These are phyloP conservation scores for Taiozyma sp. DNA, from an alignment of 1,139 yeast species.

Conservation along the genomic window DNA sequence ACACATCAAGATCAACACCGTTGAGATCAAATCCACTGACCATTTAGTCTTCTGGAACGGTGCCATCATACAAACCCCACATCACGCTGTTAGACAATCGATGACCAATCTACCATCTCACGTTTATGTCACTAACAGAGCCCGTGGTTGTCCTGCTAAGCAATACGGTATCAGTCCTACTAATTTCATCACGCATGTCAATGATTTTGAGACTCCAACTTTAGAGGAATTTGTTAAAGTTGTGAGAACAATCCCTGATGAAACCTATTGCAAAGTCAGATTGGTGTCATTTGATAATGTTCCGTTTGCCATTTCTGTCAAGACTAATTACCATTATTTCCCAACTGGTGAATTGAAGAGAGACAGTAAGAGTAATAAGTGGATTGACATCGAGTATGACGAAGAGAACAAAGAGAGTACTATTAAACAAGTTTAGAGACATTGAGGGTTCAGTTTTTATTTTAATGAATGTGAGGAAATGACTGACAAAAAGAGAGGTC, in stretches of 20 bases:
- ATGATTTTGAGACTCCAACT: constrained; percentile 69
- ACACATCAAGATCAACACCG: constrained; percentile 58
- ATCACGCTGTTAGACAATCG: constrained; percentile 71
- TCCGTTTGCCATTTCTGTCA: constrained; percentile 80
- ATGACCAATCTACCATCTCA: constrained; percentile 76
- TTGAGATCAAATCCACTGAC: constrained; percentile 52
- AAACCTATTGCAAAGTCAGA: constrained; percentile 76
- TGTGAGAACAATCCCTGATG: constrained; percentile 66
- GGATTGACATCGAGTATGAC: constrained; percentile 40
- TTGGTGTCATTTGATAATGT: constrained; percentile 81
- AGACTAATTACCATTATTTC: constrained; percentile 88
- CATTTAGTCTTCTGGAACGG: constrained; percentile 82
- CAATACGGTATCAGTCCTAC: constrained; percentile 80
- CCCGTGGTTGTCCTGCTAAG: constrained; percentile 80
- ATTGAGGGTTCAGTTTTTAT: neutral
- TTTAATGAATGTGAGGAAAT: neutral
- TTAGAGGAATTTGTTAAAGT: constrained; percentile 60
- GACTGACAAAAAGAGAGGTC: neutral
- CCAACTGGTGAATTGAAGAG: constrained; percentile 70
- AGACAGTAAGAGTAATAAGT: constrained; percentile 37
- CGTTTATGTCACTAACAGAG: constrained; percentile 70
- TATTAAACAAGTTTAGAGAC: constrained; percentile 7
- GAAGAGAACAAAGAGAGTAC: constrained; percentile 17
- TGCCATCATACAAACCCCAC: constrained; percentile 61
- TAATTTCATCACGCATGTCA: constrained; percentile 84